These are phyloP conservation scores for Thelephora ganbajun DNA, from an alignment of 768 basidiomycete genomes.

Conservation along the genomic window DNA sequence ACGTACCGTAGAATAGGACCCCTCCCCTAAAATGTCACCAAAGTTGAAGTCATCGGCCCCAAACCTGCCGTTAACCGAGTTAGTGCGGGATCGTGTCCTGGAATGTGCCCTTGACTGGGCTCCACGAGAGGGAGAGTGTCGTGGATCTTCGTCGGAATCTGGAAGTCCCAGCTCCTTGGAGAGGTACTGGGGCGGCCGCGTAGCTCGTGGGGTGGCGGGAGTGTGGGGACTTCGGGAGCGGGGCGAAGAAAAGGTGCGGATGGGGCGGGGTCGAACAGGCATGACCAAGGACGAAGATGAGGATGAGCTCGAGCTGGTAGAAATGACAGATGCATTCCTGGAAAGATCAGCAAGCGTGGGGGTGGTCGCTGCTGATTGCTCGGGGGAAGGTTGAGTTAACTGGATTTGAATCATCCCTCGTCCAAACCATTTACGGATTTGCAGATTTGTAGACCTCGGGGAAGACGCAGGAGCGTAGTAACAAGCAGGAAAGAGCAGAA, in stretches of 20 bases:
- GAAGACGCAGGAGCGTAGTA: no score
- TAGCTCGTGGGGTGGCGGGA: conserved; percentile 21
- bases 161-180: conserved; percentile 38
- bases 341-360: conserved; percentile 49
- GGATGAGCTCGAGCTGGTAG: conserved; percentile 40
- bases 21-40: conserved; percentile 62
- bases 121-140: conserved; percentile 4
- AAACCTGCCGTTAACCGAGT: conserved; percentile 28
- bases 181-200: conserved; percentile 39
- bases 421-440: background rate
- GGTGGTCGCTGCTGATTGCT: conserved; percentile 14
- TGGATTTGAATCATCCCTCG: conserved; percentile 24
- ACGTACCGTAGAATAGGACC: conserved; percentile 71
- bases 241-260: conserved; percentile 52
- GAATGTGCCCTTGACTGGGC: conserved; percentile 17
- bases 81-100: conserved; percentile 28
- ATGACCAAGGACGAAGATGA: conserved; percentile 26
- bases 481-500: no score
- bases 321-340: conserved; percentile 68
- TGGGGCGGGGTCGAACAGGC: conserved; percentile 33
- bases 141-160: conserved; percentile 13
- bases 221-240: conserved; percentile 39
- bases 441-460: no score
- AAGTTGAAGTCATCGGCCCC: conserved; percentile 55
- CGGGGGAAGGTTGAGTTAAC: conserved; percentile 18